These are phyloP conservation scores for Talaromyces verruculosus DNA, from an alignment of 2,329 filamentous ascomycete genomes.

Conservation along the genomic window DNA sequence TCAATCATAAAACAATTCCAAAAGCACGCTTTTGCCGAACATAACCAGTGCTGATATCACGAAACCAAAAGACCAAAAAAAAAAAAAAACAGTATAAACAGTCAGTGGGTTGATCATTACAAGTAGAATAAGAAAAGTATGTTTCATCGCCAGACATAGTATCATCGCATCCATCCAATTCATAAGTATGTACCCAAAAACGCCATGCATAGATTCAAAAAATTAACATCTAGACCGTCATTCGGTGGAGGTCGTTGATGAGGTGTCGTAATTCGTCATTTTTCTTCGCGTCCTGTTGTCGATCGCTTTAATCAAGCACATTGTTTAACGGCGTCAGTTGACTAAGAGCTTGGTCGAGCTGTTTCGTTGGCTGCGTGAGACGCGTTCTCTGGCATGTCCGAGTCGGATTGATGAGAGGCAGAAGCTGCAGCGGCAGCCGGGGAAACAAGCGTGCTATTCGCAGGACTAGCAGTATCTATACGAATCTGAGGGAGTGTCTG, in stretches of 20 bases:
- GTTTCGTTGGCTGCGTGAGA: neutral
- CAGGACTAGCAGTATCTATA: slow-evolving; percentile 18
- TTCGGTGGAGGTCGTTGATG: neutral
- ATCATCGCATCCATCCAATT: neutral
- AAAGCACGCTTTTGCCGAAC: neutral
- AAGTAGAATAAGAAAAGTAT: neutral
- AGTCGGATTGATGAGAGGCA: neutral
- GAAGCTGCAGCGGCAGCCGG: neutral
- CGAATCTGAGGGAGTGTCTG: slow-evolving; percentile 19
- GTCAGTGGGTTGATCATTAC: neutral
- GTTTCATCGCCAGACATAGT: neutral
- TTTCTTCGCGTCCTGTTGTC: neutral
- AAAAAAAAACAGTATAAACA: neutral
- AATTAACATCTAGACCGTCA: neutral
- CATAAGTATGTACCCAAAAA: slow-evolving; percentile 7
- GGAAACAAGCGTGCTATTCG: slow-evolving; percentile 9
- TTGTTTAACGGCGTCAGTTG: neutral
- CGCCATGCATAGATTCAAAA: neutral
- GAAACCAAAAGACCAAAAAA: neutral
- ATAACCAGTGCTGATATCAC: slow-evolving; percentile 1
- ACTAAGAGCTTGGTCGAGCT: neutral
- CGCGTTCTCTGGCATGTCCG: neutral
- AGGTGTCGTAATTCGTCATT: slow-evolving; percentile 3
- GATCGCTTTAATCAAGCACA: neutral
- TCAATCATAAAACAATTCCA: neutral